A percentile compares a stretch with the other conserved stretches of the same genome.
Evolutionary conservation across 148 eudicot genomes (phyloP).

Genomic region (Heliosperma pusillum): DNA sequence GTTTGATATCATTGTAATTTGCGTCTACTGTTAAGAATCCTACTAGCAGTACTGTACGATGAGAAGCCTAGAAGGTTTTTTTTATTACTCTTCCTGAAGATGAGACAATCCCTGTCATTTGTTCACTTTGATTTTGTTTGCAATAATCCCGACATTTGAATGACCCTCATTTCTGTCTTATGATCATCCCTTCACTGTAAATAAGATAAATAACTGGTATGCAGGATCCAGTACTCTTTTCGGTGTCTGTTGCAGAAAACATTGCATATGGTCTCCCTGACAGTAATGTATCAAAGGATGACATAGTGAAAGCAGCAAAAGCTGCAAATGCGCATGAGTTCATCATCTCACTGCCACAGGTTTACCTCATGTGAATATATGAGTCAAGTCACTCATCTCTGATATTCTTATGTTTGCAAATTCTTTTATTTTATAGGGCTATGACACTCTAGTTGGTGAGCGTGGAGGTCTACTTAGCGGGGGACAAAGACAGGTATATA

Average conservation of each 20-base stretch:
- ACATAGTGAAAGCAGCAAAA: slow-evolving; percentile 91
- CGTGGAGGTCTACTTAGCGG: slow-evolving; percentile 96
- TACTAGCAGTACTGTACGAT: too few species aligned
- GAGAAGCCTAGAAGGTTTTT: neutral
- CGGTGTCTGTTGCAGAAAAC: slow-evolving; percentile 92
- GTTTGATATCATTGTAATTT: neutral
- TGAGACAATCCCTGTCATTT: slow-evolving; percentile 1
- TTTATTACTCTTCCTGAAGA: neutral
- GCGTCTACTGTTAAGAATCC: neutral
- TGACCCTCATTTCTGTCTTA: neutral
- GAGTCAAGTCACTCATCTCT: neutral
- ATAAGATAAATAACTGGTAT: neutral
- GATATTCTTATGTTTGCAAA: slow-evolving; percentile 13
- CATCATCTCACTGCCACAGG: slow-evolving; percentile 94
- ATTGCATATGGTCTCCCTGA: slow-evolving; percentile 98
- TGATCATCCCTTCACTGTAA: neutral
- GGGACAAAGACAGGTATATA: slow-evolving; percentile 92
- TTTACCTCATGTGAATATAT: slow-evolving; percentile 24
- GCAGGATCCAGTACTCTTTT: slow-evolving; percentile 96
- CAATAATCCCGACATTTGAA: neutral
- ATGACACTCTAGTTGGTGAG: slow-evolving; percentile 97
- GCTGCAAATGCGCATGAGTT: slow-evolving; percentile 99
- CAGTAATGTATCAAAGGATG: slow-evolving; percentile 76
- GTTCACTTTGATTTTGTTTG: neutral
- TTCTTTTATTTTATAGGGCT: slow-evolving; percentile 54